Conservation (phyloP, 2,329 filamentous ascomycete species). For the Epichloe sylvatica region DNA sequence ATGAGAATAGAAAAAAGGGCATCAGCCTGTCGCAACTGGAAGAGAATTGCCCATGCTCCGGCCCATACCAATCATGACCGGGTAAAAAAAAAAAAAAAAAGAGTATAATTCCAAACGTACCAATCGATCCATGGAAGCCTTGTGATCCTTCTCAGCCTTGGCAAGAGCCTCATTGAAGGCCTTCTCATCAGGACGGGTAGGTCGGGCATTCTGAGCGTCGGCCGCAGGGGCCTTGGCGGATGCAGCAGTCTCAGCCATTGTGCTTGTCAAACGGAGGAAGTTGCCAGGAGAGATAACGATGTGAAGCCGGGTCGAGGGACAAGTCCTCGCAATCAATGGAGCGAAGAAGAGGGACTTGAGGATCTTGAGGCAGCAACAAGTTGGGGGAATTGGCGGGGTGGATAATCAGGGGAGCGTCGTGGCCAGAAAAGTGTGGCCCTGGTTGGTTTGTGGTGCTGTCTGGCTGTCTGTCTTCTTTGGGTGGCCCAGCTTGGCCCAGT, state of each 20-base stretch:
- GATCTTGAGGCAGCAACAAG: background rate
- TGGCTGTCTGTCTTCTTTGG: background rate
- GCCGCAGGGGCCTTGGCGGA: conserved; percentile 29
- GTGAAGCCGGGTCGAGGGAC: conserved; percentile 6
- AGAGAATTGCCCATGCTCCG: background rate
- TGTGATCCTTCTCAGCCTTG: conserved; percentile 76
- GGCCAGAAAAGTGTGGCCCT: background rate
- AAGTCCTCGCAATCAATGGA: conserved; percentile 4
- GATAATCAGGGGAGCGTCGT: background rate
- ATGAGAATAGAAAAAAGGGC: background rate
- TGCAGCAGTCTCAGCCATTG: conserved; percentile 33
- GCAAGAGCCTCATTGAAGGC: conserved; percentile 66
- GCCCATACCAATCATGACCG: background rate
- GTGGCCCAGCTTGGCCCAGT: background rate
- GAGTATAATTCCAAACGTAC: conserved; percentile 16
- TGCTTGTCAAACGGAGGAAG: conserved; percentile 13
- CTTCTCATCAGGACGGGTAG: conserved; percentile 77
- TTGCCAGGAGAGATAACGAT: conserved; percentile 7
- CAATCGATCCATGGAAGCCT: conserved; percentile 52
- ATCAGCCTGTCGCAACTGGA: background rate
- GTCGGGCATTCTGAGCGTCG: conserved; percentile 40
- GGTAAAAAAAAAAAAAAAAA: background rate
- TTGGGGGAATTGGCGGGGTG: background rate
- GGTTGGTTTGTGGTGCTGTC: background rate
- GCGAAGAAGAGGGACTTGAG: background rate